Evolutionary conservation across 2,329 filamentous ascomycete genomes (phyloP), one percentile per base, ranked within the genome.

Genomic region (Triangularia verruculosa): DNA sequence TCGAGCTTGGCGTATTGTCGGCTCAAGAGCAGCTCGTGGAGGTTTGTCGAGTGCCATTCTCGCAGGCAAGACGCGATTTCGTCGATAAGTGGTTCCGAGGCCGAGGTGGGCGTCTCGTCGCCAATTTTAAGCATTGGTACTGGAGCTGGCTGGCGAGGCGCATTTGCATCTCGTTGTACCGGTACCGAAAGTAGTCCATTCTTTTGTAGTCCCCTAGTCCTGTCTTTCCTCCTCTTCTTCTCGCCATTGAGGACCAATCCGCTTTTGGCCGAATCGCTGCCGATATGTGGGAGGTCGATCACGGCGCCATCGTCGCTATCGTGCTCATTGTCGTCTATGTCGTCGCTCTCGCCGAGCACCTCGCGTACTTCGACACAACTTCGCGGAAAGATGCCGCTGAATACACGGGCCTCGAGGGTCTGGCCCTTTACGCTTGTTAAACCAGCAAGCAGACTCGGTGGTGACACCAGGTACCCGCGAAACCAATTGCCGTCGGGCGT

Each of bases 111-210:
- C 1, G 93, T 97, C 79, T 99, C 95, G 73, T 99, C 95, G 64
- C 95, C 95, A 74, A 99, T 94, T 76, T 97, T 97, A 60, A 99
- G 83, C 90, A 98, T 95, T 4, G 95, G 95, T 8, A 99, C 93
- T 0, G 95, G 95, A 11, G 96, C 96, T 11, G 92, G 86, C 28
- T 94, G 95, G 70, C 92, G 92, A 11, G 88, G 87, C 24, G 81
- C 85, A 73, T 86, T 82, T 1, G 88, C 87, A 70, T 93, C 86
- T 66, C 89, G 85, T 67, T 80, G 78, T 56, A 82, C 74, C 4
- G 80, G 79, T 3, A 81, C 71, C 8, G 83, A 83, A 20, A 84
- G 74, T 20, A 72, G 78, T 28, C 77, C 79, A 62, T 80, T 79
- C 59, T 61, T 68, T 8, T 47, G 61, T n/a, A 68, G 67, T 17